Percentiles rank a stretch among this genome's conserved stretches.
These are phyloP conservation scores for Cyberlindnera americana DNA, from an alignment of 805 yeast species.

Conservation along the genomic window DNA sequence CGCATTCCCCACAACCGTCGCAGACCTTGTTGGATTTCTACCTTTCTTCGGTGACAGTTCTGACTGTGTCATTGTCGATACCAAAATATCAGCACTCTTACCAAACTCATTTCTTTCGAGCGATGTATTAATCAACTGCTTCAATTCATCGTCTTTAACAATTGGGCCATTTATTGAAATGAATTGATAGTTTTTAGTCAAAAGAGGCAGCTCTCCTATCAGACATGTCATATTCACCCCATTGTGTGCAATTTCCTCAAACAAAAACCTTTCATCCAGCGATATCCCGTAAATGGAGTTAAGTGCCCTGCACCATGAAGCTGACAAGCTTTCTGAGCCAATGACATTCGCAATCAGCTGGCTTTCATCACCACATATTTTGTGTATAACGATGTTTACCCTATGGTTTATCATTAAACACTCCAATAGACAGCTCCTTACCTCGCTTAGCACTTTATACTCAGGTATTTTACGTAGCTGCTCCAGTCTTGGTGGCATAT, in stretches of 20 bases:
- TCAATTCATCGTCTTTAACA: constrained; percentile 15
- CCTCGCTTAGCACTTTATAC: constrained; percentile 24
- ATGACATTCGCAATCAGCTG: constrained; percentile 3
- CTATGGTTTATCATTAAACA: constrained; percentile 28
- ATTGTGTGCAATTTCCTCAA: constrained; percentile 14
- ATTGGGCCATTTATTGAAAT: constrained; percentile 41
- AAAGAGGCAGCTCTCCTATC: constrained; percentile 35
- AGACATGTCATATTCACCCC: constrained; percentile 34
- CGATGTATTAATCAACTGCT: constrained; percentile 23
- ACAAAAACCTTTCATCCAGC: background rate
- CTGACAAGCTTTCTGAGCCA: background rate
- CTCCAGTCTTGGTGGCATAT: constrained; percentile 41
- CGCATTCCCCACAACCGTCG: constrained; percentile 32
- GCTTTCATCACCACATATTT: background rate
- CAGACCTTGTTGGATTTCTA: constrained; percentile 20
- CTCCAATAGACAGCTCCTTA: constrained; percentile 32
- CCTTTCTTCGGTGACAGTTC: constrained; percentile 25
- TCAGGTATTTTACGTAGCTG: constrained; percentile 25
- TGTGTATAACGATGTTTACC: constrained; percentile 17
- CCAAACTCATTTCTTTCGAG: constrained; percentile 28
- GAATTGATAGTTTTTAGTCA: constrained; percentile 40
- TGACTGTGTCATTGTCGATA: constrained; percentile 14
- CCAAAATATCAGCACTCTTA: constrained; percentile 8
- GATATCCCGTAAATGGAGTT: constrained; percentile 31
- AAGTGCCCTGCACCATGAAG: constrained; percentile 18